Percentiles rank a stretch among this genome's conserved stretches.
Conservation (phyloP, 768 basidiomycete species). For the Xerocomus potaroensis region DNA sequence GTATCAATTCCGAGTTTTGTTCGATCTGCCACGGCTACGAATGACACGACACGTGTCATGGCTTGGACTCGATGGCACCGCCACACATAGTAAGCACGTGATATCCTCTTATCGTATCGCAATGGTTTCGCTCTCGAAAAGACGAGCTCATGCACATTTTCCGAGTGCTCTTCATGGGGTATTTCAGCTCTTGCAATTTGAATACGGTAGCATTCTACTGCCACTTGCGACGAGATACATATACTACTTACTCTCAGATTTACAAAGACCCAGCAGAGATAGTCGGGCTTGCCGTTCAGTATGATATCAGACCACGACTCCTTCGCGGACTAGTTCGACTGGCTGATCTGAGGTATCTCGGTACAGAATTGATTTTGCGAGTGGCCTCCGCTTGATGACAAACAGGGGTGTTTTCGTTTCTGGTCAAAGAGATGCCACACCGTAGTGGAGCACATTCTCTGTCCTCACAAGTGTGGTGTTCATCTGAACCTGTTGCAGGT, state of each 20-base stretch:
- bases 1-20: background rate
- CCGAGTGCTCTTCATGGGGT: constrained; percentile 19
- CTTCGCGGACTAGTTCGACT: constrained; percentile 25
- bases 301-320: constrained; percentile 34
- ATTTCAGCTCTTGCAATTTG: too few relatives aligned
- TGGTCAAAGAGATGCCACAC: too few relatives aligned
- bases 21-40: constrained; percentile 1
- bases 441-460: too few relatives aligned
- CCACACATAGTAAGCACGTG: too few relatives aligned
- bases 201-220: too few relatives aligned
- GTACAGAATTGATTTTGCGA: constrained; percentile 16
- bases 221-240: too few relatives aligned
- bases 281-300: constrained; percentile 28
- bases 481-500: background rate
- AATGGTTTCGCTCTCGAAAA: constrained; percentile 1
- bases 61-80: constrained; percentile 9
- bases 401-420: background rate
- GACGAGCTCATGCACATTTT: constrained; percentile 23
- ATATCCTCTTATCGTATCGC: too few relatives aligned
- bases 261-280: constrained; percentile 19
- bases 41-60: constrained; percentile 15
- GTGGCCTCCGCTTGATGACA: constrained; percentile 16
- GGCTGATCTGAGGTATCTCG: constrained; percentile 15
- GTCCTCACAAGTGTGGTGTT: too few relatives aligned
- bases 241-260: constrained; percentile 8